A percentile compares a stretch with the other conserved stretches of the same genome.
Conservation (phyloP, 208 protist species). For the Trypanosoma scelopori region DNA sequence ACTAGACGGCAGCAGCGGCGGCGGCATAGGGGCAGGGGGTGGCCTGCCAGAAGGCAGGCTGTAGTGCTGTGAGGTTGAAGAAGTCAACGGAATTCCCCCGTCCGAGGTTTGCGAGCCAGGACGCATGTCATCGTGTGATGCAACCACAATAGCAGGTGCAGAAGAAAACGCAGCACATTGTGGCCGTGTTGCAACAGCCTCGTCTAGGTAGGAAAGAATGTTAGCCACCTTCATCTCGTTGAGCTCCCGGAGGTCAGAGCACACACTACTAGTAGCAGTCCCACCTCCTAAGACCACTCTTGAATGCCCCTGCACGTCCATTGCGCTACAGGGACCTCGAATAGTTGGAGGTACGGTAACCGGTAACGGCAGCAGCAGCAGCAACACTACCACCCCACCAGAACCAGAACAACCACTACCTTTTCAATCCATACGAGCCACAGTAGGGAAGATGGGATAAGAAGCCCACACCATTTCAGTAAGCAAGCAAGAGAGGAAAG, state of each 20-base stretch:
- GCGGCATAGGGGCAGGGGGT: neutral
- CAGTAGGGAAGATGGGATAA: neutral
- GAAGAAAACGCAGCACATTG: neutral
- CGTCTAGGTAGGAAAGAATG: slow-evolving; percentile 84
- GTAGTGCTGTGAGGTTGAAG: slow-evolving; percentile 1
- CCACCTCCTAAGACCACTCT: neutral
- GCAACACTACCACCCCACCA: neutral
- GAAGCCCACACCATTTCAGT: too few species aligned
- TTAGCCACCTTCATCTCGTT: slow-evolving; percentile 88
- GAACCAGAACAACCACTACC: neutral
- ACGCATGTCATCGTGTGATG: slow-evolving; percentile 1
- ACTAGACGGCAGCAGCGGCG: slow-evolving; percentile 3
- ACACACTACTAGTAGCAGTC: slow-evolving; percentile 36
- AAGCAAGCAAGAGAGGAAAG: neutral
- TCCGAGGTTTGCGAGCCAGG: slow-evolving; percentile 7
- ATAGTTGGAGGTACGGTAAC: neutral
- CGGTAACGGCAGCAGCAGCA: too few species aligned
- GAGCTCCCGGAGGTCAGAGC: slow-evolving; percentile 83
- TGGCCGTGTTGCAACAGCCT: slow-evolving; percentile 22
- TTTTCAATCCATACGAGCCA: neutral
- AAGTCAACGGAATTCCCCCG: neutral
- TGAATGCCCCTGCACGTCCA: neutral
- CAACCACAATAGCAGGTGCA: neutral
- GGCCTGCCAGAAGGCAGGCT: neutral
- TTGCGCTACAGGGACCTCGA: neutral